Conservation (phyloP, 2,329 filamentous ascomycete species). For the Aspergillus brunneoviolaceus region DNA sequence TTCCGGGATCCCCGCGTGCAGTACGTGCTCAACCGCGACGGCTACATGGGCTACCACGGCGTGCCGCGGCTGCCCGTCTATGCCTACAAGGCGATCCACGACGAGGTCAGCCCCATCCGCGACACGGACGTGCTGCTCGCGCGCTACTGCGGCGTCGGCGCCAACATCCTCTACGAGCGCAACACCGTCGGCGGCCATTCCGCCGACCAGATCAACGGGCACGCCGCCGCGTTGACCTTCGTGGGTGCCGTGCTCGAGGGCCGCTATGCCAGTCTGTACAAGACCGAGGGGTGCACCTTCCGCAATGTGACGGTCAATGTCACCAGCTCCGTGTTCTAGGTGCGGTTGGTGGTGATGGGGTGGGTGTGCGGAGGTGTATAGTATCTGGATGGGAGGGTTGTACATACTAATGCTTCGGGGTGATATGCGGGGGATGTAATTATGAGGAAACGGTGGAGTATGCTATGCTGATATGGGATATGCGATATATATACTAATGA, state of each 20-base stretch:
- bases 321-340: not conserved
- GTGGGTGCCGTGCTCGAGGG: conserved; percentile 6
- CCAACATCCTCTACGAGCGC: conserved; percentile 26
- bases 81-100: conserved; percentile 32
- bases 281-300: not conserved
- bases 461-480: too few species aligned
- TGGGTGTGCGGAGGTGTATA: not conserved
- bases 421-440: not conserved
- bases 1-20: conserved; percentile 10
- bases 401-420: not conserved
- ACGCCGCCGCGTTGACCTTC: conserved; percentile 16
- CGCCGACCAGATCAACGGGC: conserved; percentile 15
- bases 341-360: not conserved
- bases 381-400: not conserved
- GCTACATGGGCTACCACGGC: conserved; percentile 18
- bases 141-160: conserved; percentile 14
- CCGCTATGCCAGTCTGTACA: not conserved
- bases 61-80: conserved; percentile 17
- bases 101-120: conserved; percentile 29
- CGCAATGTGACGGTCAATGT: not conserved
- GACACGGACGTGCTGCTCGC: conserved; percentile 29
- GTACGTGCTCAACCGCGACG: conserved; percentile 12
- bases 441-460: not conserved
- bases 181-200: conserved; percentile 28
- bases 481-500: too few species aligned